Base-by-base conservation (phyloP, 1,284 basidiomycete genomes). In the Sphaerobolus stellatus region DNA sequence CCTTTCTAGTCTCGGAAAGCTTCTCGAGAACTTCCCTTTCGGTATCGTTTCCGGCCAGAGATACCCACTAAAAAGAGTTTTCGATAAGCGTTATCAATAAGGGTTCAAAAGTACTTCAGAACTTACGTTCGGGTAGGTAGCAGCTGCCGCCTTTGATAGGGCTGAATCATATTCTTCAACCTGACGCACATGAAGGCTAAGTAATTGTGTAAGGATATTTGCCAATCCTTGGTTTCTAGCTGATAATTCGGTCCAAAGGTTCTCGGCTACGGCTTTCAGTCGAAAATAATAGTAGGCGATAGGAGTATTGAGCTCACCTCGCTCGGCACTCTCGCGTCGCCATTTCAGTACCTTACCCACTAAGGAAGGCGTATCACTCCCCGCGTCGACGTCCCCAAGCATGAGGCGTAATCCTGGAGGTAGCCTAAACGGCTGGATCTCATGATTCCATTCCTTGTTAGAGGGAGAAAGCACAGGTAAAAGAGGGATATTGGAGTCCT, bases 371-470 rank as follows among this genome's bases (percentile, higher is more conserved):
- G 95, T 97, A 66, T 97, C 90, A 61, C 90, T 94, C 9, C 94
- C 94, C 2, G 90, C 91, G 64, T 95, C 91, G 5, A 98, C 92
- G 65, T 98, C 94, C 24, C 93, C 95, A 29, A 98, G 78, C 70
- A 97, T 80, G 30, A 98, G 78, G 38, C 90, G 78, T 18, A 90
- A 84, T 45, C 84, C 73, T 0, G 88, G 89, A 1, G 94, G 94
- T 22, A 98, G 82, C 50, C 81, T 78, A 70, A 97, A 92, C 1
- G 84, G 80, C 53, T 75, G 69, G 9, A 88, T 78, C 43, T 65
- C 69, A 62, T 86, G 82, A 62, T 89, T 83, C 90, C 90, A 92
- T 49, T 70, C 76, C 18, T 66, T 61, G 61, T 85, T 87, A 14
- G 75, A 73, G 4, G 84, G 80, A n/a, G 78, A 77, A n/a, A 92